Percentiles rank a stretch among this genome's conserved stretches.
These are phyloP conservation scores for Botryotinia narcissicola DNA, from an alignment of 2,329 filamentous ascomycete genomes.

Conservation along the genomic window DNA sequence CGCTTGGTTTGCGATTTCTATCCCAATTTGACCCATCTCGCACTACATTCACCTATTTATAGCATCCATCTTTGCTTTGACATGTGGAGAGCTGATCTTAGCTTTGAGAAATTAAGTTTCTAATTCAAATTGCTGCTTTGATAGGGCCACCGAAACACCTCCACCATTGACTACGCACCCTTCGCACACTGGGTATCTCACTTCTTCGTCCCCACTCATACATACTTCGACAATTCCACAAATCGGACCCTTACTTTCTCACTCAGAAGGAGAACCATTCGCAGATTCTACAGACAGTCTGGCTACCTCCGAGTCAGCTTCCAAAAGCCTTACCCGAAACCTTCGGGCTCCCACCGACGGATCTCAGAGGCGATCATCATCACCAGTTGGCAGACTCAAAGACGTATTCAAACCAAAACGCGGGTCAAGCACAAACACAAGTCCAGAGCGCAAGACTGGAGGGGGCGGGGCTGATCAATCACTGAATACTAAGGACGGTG, in stretches of 20 bases:
- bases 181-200: constrained; percentile 66
- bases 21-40: background rate
- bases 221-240: constrained; percentile 54
- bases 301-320: constrained; percentile 37
- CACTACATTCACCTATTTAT: background rate
- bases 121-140: constrained; percentile 12
- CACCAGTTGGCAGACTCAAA: constrained; percentile 68
- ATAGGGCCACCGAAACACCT: constrained; percentile 19
- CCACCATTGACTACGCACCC: constrained; percentile 56
- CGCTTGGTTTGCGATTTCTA: background rate
- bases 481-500: constrained; percentile 27
- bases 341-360: constrained; percentile 46
- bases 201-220: constrained; percentile 65
- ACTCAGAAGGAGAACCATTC: constrained; percentile 38
- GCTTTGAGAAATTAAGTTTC: constrained; percentile 9
- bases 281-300: constrained; percentile 32
- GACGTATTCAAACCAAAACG: constrained; percentile 60
- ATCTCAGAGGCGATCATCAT: constrained; percentile 58
- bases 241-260: constrained; percentile 36
- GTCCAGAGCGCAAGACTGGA: constrained; percentile 43
- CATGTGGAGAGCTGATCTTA: constrained; percentile 16
- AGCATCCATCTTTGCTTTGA: constrained; percentile 8
- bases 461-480: constrained; percentile 23
- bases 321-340: constrained; percentile 39
- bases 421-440: constrained; percentile 45